These are phyloP conservation scores for Rhamnella rubrinervis DNA, from an alignment of 331 rosid genomes.

Conservation along the genomic window DNA sequence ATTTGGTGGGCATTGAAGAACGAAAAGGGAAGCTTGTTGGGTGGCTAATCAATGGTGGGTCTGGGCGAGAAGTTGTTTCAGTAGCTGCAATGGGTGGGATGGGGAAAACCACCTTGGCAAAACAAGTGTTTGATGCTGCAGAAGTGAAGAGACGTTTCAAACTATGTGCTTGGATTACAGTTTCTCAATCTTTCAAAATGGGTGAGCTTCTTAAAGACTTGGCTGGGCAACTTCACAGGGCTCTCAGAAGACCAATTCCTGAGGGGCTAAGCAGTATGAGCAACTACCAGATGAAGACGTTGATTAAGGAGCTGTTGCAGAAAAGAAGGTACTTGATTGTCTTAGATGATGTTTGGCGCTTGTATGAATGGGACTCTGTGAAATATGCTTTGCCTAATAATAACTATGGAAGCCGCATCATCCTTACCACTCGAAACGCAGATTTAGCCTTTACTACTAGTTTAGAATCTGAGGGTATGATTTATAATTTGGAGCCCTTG, in stretches of 20 bases:
- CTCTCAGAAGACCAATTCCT: slow-evolving; percentile 18
- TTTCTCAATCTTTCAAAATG: slow-evolving; percentile 19
- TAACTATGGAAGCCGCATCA: slow-evolving; percentile 10
- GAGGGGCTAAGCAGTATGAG: slow-evolving; percentile 8
- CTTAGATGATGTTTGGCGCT: slow-evolving; percentile 27
- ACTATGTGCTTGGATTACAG: slow-evolving; percentile 29
- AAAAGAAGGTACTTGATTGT: slow-evolving; percentile 22
- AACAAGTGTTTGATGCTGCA: slow-evolving; percentile 22
- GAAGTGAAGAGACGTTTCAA: slow-evolving; percentile 27
- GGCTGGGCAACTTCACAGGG: slow-evolving; percentile 18
- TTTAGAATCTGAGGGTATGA: slow-evolving; percentile 7
- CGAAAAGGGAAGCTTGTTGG: slow-evolving; percentile 12
- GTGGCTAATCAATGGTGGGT: slow-evolving; percentile 19
- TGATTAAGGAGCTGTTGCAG: slow-evolving; percentile 15
- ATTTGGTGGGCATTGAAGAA: slow-evolving; percentile 20
- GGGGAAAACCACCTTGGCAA: slow-evolving; percentile 35
- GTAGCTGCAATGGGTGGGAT: slow-evolving; percentile 29
- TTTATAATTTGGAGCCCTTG: slow-evolving; percentile 15
- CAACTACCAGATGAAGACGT: slow-evolving; percentile 3
- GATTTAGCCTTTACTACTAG: slow-evolving; percentile 19
- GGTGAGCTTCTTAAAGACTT: slow-evolving; percentile 21
- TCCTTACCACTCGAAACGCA: slow-evolving; percentile 18
- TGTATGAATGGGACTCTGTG: slow-evolving; percentile 20
- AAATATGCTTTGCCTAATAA: slow-evolving; percentile 24
- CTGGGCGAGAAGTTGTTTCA: slow-evolving; percentile 21